Evolutionary conservation across 805 yeast species (phyloP), one percentile per base, ranked within the genome.

Genomic region (Teunomyces cretensis): DNA sequence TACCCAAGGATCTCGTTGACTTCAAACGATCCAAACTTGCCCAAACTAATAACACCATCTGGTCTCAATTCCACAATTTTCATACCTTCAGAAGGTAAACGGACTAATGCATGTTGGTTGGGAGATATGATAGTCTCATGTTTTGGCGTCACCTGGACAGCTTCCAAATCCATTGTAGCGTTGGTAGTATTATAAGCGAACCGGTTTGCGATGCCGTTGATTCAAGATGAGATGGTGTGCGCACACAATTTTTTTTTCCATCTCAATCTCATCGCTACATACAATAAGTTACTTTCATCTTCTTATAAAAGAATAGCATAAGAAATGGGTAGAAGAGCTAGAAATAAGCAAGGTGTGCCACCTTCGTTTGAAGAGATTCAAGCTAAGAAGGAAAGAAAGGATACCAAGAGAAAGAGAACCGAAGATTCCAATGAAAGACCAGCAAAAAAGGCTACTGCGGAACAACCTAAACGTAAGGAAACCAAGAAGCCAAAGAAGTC

Each of bases 281-380:
- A 16, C 13, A 15, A 14, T 26, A 36, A 19, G 19, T 22, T 14
- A 22, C 22, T 19, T 33, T 17, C 16, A 33, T 16, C 17, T 14
- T 12, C 30, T 26, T 14, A 28, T 38, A 38, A 32, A 27, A 12
- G 26, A 14, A 22, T 36, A 22, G 9, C 16, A 14, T n/a, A 27
- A 27, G 14, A 26, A 33, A 88, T 91, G 96, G 98, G 98, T 65
- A 86, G 96, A 80, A 84, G 88, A 74, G 88, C 88, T 47, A 89
- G 86, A 68, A 86, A 88, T 59, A 92, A 88, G 76, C 98, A 92
- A 72, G 94, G 89, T 38, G 87, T 79, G 47, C 98, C 98, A 55
- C 97, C 97, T 30, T 63, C 90, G 5, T 73, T 84, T 50, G 98
- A 92, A 37, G 96, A 92, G 59, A 84, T 91, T 64, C 81, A 81